Evolutionary conservation across 2,329 filamentous ascomycete genomes (phyloP).

Genomic region (Fusarium lateritium): DNA sequence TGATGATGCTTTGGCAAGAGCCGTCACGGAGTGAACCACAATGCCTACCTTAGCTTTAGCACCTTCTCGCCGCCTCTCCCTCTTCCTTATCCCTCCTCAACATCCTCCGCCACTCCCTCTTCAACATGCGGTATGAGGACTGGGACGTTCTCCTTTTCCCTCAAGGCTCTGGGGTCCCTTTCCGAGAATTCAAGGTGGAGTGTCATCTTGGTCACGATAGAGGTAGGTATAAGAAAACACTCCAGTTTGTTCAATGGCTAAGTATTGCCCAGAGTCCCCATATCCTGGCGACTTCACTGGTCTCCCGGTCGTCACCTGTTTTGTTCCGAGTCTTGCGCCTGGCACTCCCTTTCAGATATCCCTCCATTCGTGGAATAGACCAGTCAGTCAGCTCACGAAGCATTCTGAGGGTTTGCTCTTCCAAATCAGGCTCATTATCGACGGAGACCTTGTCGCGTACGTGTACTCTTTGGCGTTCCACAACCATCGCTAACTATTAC

Average conservation of each 20-base stretch:
- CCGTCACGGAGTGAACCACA: slow-evolving; percentile 13
- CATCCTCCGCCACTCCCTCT: slow-evolving; percentile 47
- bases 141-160: slow-evolving; percentile 91
- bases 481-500: neutral
- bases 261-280: slow-evolving; percentile 62
- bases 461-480: neutral
- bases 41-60: neutral
- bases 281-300: slow-evolving; percentile 62
- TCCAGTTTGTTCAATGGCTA: too few relatives aligned
- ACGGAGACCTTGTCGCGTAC: slow-evolving; percentile 75
- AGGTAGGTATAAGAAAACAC: slow-evolving; percentile 51
- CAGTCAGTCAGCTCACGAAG: slow-evolving; percentile 71
- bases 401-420: slow-evolving; percentile 73
- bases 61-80: neutral
- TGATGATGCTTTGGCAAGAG: neutral
- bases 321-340: slow-evolving; percentile 74
- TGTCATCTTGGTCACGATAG: slow-evolving; percentile 77
- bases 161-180: slow-evolving; percentile 73
- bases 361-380: slow-evolving; percentile 79
- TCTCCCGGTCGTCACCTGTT: slow-evolving; percentile 79
- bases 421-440: slow-evolving; percentile 77
- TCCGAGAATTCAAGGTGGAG: slow-evolving; percentile 86
- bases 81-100: neutral
- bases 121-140: slow-evolving; percentile 82
- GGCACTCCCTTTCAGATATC: slow-evolving; percentile 78